Evolutionary conservation across 2,329 filamentous ascomycete genomes (phyloP), one percentile per base, ranked within the genome.

Genomic region (Colletotrichum trifolii): DNA sequence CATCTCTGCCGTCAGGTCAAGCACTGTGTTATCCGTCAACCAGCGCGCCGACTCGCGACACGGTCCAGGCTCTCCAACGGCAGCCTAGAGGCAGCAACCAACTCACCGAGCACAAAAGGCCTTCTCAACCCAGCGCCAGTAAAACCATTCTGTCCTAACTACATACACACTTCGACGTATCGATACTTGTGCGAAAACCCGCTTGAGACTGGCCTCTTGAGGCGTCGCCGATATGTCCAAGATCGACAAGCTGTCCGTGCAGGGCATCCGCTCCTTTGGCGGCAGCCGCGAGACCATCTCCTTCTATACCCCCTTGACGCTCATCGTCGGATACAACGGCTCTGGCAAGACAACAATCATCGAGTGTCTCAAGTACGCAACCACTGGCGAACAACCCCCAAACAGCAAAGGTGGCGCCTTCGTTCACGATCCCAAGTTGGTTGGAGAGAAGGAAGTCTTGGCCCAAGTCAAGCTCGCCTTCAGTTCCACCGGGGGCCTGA

Each of bases 301-400:
- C 71, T 98, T 99, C 77, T 89, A 94, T 69, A 91, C 92, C 1
- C 96, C 96, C 34, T 85, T 99, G 61, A 99, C 96, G 11, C 86
- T 99, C 67, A 99, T 99, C 71, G 96, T 99, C 64, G 96, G 96
- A 64, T 93, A 94, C 79, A 99, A 99, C 81, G 96, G 96, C 60
- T 98, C 95, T 1, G 96, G 96, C 67, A 99, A 99, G 82, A 99
- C 96, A 9, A 98, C 96, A 63, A 97, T 99, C 74, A 99, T 99
- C 78, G 96, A 99, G 78, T 97, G 94, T 76, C 91, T 99, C 73
- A 97, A 97, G 76, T 99, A 97, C 88, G 94, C 93, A 56, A 97
- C 96, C 15, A 97, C 94, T 8, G 96, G 96, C 61, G 92, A 96
- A 73, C 86, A 97, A 52, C 96, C 96, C 2, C 93, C 96, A 38